Conservation (phyloP, 441 rosid genomes). For the Euphorbia schlechtendalii region DNA sequence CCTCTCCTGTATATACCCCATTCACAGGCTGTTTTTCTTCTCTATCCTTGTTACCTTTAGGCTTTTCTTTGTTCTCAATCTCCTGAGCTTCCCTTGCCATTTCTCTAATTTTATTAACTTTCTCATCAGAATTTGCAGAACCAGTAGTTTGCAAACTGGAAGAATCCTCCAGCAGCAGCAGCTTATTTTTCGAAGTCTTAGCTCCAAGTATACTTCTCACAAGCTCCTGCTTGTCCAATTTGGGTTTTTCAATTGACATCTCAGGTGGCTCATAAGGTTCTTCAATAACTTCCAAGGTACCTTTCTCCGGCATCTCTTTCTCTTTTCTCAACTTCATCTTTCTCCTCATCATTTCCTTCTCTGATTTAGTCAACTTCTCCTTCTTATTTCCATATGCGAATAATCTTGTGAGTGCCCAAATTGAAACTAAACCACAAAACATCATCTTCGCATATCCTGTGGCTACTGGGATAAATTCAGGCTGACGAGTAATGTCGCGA, state of each 20-base stretch:
- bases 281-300: conserved; percentile 44
- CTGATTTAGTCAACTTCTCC: conserved; percentile 42
- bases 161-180: conserved; percentile 25
- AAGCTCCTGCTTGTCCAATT: conserved; percentile 52
- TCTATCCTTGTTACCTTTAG: conserved; percentile 23
- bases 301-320: conserved; percentile 44
- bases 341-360: conserved; percentile 89
- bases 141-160: conserved; percentile 26
- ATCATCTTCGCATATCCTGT: conserved; percentile 42
- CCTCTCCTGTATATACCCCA: conserved; percentile 23
- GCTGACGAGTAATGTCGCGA: conserved; percentile 27
- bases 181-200: conserved; percentile 29
- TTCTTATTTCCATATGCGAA: conserved; percentile 32
- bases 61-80: conserved; percentile 35
- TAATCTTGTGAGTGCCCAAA: conserved; percentile 47
- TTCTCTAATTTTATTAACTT: conserved; percentile 42
- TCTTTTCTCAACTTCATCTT: conserved; percentile 61
- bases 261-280: conserved; percentile 24
- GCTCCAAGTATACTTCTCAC: conserved; percentile 44
- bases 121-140: conserved; percentile 32
- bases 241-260: conserved; percentile 43
- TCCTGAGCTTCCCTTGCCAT: conserved; percentile 53
- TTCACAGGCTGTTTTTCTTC: conserved; percentile 28
- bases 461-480: conserved; percentile 36
- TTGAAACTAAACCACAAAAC: conserved; percentile 45